Base-by-base conservation (phyloP, 331 rosid genomes). In the Quercus lobata region DNA sequence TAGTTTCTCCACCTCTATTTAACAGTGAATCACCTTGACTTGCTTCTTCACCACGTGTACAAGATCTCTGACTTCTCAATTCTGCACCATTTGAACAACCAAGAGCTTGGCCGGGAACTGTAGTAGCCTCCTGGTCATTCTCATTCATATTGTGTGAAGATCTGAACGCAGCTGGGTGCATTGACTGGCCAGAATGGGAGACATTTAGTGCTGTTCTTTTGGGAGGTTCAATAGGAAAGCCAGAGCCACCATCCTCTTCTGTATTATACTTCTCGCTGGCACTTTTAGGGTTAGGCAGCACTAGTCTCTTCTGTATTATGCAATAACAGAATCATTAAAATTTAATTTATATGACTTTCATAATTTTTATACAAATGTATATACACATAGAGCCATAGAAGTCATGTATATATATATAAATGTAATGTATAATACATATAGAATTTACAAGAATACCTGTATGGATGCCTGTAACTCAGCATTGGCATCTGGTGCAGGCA, bases 111-210 rank as follows among this genome's bases (percentile, higher is more conserved):
- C 78, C 81, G 44, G 78, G 80, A 76, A 84, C 80, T 5, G 74
- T 71, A 73, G 53, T 77, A 82, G 34, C 77, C 69, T 79, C 76
- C 3, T 60, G 62, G 71, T 12, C 83, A 79, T 82, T 86, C 79
- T 76, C 81, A 17, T 83, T 78, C 90, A 84, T 81, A 81, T 85
- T 76, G 79, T 46, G 80, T 32, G 92, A 82, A 73, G 93, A 87
- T 66, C 90, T 91, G 75, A 75, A 88, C 8, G 86, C 82, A 82
- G 79, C 79, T 5, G 90, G 87, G 69, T 85, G 87, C 82, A 84
- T 71, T 77, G 87, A 89, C 78, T 89, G 91, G 63, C 92, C 90
- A 61, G 89, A 86, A 80, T 86, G 89, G 80, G 95, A 86, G 73
- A 55, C 82, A 73, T 65, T 80, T 58, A 58, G 77, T 63, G 79